These are phyloP conservation scores for Xylaria polymorpha DNA, from an alignment of 2,329 filamentous ascomycete species.

Conservation along the genomic window DNA sequence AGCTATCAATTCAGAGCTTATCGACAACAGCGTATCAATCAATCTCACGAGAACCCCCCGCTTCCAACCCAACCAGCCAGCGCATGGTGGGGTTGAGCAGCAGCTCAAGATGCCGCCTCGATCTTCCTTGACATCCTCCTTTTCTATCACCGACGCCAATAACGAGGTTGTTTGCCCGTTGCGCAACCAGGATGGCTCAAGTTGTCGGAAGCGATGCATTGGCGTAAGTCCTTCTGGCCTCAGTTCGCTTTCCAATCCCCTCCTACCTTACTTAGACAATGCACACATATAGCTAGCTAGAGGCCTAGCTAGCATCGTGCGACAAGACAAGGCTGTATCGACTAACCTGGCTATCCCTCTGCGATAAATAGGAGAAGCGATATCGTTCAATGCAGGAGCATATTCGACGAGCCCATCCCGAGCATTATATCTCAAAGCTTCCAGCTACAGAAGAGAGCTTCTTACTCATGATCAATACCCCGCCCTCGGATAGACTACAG, in stretches of 20 bases:
- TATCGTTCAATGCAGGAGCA: slow-evolving; percentile 99
- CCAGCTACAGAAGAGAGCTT: slow-evolving; percentile 99
- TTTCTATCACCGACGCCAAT: slow-evolving; percentile 90
- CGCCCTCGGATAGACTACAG: slow-evolving; percentile 77
- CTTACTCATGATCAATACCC: slow-evolving; percentile 92
- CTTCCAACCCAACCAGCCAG: slow-evolving; percentile 52
- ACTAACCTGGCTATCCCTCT: slow-evolving; percentile 43
- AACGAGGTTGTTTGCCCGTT: slow-evolving; percentile 98
- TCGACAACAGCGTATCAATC: slow-evolving; percentile 39
- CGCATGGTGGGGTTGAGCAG: slow-evolving; percentile 63
- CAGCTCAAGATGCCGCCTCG: slow-evolving; percentile 84
- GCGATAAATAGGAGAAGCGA: slow-evolving; percentile 78
- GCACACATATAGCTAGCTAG: slow-evolving; percentile 16
- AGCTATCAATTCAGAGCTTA: slow-evolving; percentile 34
- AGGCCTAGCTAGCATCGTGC: slow-evolving; percentile 8
- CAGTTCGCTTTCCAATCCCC: neutral
- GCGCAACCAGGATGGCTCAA: slow-evolving; percentile 94
- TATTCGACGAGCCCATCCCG: slow-evolving; percentile 94
- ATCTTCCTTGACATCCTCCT: slow-evolving; percentile 87
- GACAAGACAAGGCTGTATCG: slow-evolving; percentile 14
- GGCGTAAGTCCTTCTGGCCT: slow-evolving; percentile 77
- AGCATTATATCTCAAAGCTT: slow-evolving; percentile 97
- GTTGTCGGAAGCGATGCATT: slow-evolving; percentile 96
- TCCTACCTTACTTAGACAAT: slow-evolving; percentile 6
- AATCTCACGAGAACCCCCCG: slow-evolving; percentile 47